Conservation (phyloP, 306 rosid species). For the Oemleria cerasiformis region DNA sequence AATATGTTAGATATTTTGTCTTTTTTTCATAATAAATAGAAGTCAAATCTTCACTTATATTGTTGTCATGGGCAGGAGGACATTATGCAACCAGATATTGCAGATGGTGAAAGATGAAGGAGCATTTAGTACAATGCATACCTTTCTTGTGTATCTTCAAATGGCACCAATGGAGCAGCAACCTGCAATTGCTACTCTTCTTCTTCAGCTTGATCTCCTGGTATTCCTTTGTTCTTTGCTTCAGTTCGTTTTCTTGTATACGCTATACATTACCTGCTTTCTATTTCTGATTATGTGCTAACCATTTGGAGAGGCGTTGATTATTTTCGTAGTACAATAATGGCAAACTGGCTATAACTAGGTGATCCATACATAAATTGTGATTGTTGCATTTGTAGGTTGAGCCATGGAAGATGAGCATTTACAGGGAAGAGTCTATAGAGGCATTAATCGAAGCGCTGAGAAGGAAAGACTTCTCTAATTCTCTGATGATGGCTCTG, state of each 20-base stretch:
- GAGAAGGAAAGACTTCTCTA: conserved; percentile 60
- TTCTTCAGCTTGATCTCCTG: conserved; percentile 96
- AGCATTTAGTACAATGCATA: conserved; percentile 86
- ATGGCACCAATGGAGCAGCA: conserved; percentile 92
- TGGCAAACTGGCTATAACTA: no score
- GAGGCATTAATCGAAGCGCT: conserved; percentile 77
- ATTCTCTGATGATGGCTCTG: conserved; percentile 60
- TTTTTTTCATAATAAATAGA: no score
- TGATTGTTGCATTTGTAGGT: conserved; percentile 42
- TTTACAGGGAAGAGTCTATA: conserved; percentile 86
- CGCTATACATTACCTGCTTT: no score
- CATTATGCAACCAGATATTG: conserved; percentile 61
- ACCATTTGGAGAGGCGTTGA: no score
- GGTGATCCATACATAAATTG: background rate
- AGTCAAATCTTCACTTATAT: background rate
- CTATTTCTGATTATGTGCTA: no score
- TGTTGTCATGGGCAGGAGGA: conserved; percentile 46
- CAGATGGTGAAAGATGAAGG: conserved; percentile 83
- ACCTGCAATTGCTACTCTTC: conserved; percentile 69
- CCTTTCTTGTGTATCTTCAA: conserved; percentile 83
- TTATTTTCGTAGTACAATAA: no score
- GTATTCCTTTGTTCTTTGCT: conserved; percentile 38
- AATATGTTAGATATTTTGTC: no score
- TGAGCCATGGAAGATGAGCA: conserved; percentile 93
- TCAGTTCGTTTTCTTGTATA: background rate